phyloP scores from a whole-genome alignment of 257 asterid genomes.

The Lycium barbarum region DNA sequence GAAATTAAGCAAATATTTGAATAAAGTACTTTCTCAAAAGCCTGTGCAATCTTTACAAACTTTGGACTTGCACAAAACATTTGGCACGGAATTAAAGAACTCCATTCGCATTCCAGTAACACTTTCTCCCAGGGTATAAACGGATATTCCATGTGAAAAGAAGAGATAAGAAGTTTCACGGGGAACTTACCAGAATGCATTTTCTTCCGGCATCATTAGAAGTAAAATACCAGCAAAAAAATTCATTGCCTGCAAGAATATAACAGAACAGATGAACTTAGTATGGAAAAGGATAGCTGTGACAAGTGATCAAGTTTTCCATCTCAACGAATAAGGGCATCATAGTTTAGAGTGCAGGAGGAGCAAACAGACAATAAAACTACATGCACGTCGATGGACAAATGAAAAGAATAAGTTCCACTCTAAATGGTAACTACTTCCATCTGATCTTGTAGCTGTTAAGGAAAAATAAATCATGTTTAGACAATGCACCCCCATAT shows the following conservation, averaged over 20 bases:
- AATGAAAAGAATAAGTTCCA: background rate
- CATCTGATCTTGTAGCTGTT: slow-evolving; percentile 17
- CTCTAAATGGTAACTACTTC: background rate
- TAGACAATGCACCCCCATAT: background rate
- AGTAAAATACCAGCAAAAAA: slow-evolving; percentile 92
- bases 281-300: background rate
- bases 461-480: slow-evolving; percentile 13
- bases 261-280: slow-evolving; percentile 17
- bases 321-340: background rate
- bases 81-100: background rate
- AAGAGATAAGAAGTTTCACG: slow-evolving; percentile 30
- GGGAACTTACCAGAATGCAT: slow-evolving; percentile 88
- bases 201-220: slow-evolving; percentile 98
- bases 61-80: background rate
- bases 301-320: slow-evolving; percentile 22
- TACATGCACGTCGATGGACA: background rate
- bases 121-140: background rate
- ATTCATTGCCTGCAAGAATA: slow-evolving; percentile 83
- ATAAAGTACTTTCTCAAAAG: background rate
- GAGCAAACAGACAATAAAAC: slow-evolving; percentile 1
- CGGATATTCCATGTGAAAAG: background rate
- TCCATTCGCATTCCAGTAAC: background rate
- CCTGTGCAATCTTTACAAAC: background rate
- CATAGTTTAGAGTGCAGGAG: slow-evolving; percentile 14
- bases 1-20: slow-evolving; percentile 20